Evolutionary conservation across 768 basidiomycete species (phyloP).

Genomic region (Phanerochaete sordida): DNA sequence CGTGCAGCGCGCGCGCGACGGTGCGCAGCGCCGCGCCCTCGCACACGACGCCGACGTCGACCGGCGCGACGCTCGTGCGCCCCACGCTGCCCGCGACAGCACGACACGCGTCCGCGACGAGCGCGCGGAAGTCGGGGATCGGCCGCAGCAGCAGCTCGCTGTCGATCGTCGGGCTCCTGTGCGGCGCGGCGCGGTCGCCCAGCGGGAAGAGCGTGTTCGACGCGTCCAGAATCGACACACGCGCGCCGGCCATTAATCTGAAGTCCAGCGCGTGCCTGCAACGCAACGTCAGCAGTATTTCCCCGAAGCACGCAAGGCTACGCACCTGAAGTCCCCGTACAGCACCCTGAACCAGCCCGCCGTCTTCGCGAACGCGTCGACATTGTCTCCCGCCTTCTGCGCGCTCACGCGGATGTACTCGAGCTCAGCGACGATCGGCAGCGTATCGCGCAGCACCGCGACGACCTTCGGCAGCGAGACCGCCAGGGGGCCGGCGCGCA

Average conservation of each 20-base stretch:
- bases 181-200: not conserved
- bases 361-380: conserved; percentile 75
- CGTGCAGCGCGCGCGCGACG: conserved; percentile 48
- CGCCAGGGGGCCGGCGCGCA: conserved; percentile 66
- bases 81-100: conserved; percentile 31
- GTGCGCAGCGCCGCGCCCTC: conserved; percentile 42
- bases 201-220: conserved; percentile 53
- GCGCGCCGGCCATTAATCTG: conserved; percentile 63
- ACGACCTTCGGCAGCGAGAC: conserved; percentile 66
- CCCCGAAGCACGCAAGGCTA: not conserved
- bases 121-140: conserved; percentile 55
- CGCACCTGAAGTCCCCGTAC: conserved; percentile 62
- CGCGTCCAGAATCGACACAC: conserved; percentile 71
- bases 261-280: conserved; percentile 75
- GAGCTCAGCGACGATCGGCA: conserved; percentile 73
- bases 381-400: conserved; percentile 27
- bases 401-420: conserved; percentile 44
- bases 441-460: conserved; percentile 65
- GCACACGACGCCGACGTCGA: conserved; percentile 66
- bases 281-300: conserved; percentile 4
- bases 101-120: conserved; percentile 49
- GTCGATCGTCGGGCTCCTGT: conserved; percentile 6
- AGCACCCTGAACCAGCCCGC: conserved; percentile 80
- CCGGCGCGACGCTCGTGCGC: conserved; percentile 43
- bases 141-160: conserved; percentile 43